Base-by-base conservation (phyloP, 2,329 filamentous ascomycete species). In the Ophiostoma ips region DNA sequence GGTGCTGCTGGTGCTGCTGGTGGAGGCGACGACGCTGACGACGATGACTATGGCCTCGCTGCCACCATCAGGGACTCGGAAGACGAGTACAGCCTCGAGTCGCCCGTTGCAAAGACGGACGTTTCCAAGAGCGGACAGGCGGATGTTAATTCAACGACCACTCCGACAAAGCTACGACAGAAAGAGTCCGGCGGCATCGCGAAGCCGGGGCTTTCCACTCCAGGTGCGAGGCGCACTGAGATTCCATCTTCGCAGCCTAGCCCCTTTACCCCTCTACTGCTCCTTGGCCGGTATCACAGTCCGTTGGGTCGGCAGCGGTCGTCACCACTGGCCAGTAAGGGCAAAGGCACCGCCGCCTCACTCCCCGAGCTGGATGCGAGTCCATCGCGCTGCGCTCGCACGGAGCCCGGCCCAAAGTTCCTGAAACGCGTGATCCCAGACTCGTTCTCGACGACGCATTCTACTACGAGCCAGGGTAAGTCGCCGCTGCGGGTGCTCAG, bases 171-270 rank as follows among this genome's bases (percentile, higher is more conserved):
- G 24, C 40, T 21, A 18, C 40, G 40, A 16, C 40, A 43, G 5
- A 11, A 30, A 16, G 15, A 30, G 9, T 12, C n/a, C 24, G 9
- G 4, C 15, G 9, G 8, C 16, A 15, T 15, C 6, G 16, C 24
- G 11, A 30, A 30, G 15, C 15, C 24, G 7, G 16, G 11, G n/a
- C 34, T 33, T 12, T 24, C 37, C 3, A 51, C 52, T 3, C 50
- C 52, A 5, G 46, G 7, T 5, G 21, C 41, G 18, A 9, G 0
- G 59, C 59, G 56, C 36, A 58, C 56, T 34, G 68, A 72, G 53
- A 67, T 73, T 7, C 70, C 70, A 2, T 71, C 69, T 1, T 73
- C 71, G 0, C 64, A 67, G 53, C 64, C 65, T 3, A 69, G 69
- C 7, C 68, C 68, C 0, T 64, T 65, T 16, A 68, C 67, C 2